Evolutionary conservation across 345 rosid genomes (phyloP).

Genomic region (Carallia brachiata): DNA sequence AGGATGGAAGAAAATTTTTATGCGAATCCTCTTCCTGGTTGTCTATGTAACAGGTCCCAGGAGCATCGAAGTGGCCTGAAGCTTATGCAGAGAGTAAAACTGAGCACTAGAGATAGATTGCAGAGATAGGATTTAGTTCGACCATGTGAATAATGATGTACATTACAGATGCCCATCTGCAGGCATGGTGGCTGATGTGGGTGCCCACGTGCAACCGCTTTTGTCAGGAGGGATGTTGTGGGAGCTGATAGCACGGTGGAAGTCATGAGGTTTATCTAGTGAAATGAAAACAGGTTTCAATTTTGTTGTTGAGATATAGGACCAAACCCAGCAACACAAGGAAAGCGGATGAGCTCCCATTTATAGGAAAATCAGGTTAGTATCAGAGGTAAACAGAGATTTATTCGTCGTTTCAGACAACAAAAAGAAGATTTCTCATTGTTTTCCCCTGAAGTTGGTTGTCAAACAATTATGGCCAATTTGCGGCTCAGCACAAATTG

Average conservation of each 20-base stretch:
- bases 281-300: slow-evolving; percentile 2
- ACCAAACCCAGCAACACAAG: slow-evolving; percentile 8
- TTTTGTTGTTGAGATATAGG: slow-evolving; percentile 15
- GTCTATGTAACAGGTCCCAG: slow-evolving; percentile 57
- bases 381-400: slow-evolving; percentile 12
- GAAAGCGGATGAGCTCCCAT: slow-evolving; percentile 18
- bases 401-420: slow-evolving; percentile 24
- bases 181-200: background rate
- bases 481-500: slow-evolving; percentile 2
- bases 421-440: background rate
- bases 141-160: slow-evolving; percentile 6
- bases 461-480: slow-evolving; percentile 7
- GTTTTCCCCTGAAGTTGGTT: slow-evolving; percentile 12
- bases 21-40: slow-evolving; percentile 88
- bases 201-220: slow-evolving; percentile 14
- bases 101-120: slow-evolving; percentile 25
- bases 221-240: slow-evolving; percentile 5
- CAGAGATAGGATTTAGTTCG: slow-evolving; percentile 28
- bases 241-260: slow-evolving; percentile 16
- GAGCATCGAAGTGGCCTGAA: slow-evolving; percentile 24
- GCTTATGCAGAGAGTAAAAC: slow-evolving; percentile 28
- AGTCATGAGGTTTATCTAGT: slow-evolving; percentile 3
- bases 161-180: slow-evolving; percentile 6
- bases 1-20: slow-evolving; percentile 87
- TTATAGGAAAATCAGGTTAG: slow-evolving; percentile 29